These are phyloP conservation scores for Lactarius indigo DNA, from an alignment of 768 basidiomycete species.

Conservation along the genomic window DNA sequence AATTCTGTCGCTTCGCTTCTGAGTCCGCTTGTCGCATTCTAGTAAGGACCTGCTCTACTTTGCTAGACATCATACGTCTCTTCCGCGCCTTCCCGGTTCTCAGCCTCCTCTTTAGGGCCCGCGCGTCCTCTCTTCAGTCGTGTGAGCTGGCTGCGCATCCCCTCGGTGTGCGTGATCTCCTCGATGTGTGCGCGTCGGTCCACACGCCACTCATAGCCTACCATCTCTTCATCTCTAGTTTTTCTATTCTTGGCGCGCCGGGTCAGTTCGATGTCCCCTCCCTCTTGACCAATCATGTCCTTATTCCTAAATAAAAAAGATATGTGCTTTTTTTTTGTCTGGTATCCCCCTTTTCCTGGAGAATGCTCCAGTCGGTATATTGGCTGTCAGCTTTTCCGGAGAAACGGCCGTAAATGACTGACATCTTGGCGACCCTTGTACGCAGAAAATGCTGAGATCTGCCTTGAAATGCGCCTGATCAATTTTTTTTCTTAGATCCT, in stretches of 20 bases:
- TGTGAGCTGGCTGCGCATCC: conserved; percentile 3
- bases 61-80: conserved; percentile 12
- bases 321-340: conserved; percentile 44
- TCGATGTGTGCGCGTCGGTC: conserved; percentile 44
- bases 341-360: conserved; percentile 35
- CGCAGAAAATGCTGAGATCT: conserved; percentile 6
- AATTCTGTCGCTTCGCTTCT: neutral
- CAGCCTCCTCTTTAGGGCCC: conserved; percentile 4
- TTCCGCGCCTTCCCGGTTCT: conserved; percentile 9
- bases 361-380: conserved; percentile 32
- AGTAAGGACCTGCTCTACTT: neutral
- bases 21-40: neutral
- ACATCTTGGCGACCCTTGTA: conserved; percentile 38
- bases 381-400: conserved; percentile 35
- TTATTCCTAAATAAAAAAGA: conserved; percentile 30
- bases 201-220: conserved; percentile 18
- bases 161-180: conserved; percentile 17
- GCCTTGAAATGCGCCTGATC: too few relatives aligned
- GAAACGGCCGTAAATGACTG: conserved; percentile 29
- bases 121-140: conserved; percentile 10
- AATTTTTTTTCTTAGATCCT: conserved; percentile 29
- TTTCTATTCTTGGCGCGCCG: too few relatives aligned
- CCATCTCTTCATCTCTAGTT: too few relatives aligned
- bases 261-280: too few relatives aligned
- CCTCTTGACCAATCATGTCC: neutral